These are phyloP conservation scores for Extremus antarcticus DNA, from an alignment of 495 filamentous ascomycete genomes.

Conservation along the genomic window DNA sequence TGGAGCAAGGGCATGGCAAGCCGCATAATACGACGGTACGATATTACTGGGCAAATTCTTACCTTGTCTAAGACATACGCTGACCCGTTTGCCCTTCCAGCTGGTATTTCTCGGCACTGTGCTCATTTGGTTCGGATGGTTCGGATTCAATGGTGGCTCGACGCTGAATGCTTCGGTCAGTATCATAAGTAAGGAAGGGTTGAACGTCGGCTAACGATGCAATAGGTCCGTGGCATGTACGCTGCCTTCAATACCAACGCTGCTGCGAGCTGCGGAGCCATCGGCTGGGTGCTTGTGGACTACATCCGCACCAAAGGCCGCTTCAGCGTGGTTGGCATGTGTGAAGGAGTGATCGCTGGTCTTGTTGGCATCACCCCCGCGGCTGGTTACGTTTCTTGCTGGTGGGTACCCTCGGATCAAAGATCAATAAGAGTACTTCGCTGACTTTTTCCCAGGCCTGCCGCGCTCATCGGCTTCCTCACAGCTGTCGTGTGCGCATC, in stretches of 20 bases:
- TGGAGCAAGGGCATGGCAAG: constrained; percentile 35
- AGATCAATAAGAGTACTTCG: neutral
- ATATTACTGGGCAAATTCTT: no score
- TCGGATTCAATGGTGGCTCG: constrained; percentile 53
- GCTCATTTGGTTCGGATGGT: constrained; percentile 43
- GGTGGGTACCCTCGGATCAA: neutral
- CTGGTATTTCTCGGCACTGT: constrained; percentile 48
- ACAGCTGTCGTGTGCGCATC: constrained; percentile 42
- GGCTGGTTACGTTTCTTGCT: constrained; percentile 44
- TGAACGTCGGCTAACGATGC: neutral
- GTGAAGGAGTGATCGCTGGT: constrained; percentile 52
- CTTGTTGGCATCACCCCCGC: constrained; percentile 56
- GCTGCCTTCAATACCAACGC: constrained; percentile 54
- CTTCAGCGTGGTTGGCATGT: constrained; percentile 50
- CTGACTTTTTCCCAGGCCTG: constrained; percentile 34
- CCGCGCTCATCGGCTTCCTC: constrained; percentile 48
- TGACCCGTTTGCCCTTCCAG: no score
- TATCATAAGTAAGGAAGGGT: neutral
- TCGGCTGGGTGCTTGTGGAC: constrained; percentile 52
- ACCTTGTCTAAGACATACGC: no score
- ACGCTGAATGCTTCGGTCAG: constrained; percentile 40
- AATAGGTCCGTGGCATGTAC: constrained; percentile 41
- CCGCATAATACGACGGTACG: constrained; percentile 47
- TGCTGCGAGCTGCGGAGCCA: constrained; percentile 43
- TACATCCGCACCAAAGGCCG: constrained; percentile 42